A percentile compares a stretch with the other conserved stretches of the same genome.
Conservation (phyloP, 1,284 basidiomycete species). For the Rhodotorula sp. region DNA sequence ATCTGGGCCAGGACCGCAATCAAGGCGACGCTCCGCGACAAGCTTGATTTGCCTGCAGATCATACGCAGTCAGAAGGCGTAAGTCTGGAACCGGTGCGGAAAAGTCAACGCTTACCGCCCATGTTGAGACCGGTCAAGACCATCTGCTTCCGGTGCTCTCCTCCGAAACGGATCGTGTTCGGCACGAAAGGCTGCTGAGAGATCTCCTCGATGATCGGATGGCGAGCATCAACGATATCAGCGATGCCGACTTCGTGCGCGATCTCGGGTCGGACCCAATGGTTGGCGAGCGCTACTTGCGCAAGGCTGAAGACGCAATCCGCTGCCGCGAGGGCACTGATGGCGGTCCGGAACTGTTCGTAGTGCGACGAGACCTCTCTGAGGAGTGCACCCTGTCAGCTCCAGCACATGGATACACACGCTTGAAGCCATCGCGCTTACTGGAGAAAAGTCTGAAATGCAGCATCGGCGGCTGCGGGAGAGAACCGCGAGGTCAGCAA, state of each 20-base stretch:
- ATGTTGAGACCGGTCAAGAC: slow-evolving; percentile 37
- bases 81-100: neutral
- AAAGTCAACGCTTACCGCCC: slow-evolving; percentile 13
- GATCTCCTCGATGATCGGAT: slow-evolving; percentile 77
- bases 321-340: slow-evolving; percentile 74
- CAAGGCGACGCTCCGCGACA: slow-evolving; percentile 37
- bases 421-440: slow-evolving; percentile 53
- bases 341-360: slow-evolving; percentile 64
- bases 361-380: slow-evolving; percentile 52
- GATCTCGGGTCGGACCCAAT: slow-evolving; percentile 66
- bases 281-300: slow-evolving; percentile 50
- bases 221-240: slow-evolving; percentile 54
- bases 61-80: slow-evolving; percentile 46
- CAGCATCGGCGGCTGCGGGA: slow-evolving; percentile 58
- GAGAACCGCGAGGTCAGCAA: no score
- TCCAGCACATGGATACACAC: neutral
- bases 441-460: slow-evolving; percentile 65
- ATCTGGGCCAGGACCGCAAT: slow-evolving; percentile 61
- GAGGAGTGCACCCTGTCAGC: neutral
- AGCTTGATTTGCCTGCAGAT: slow-evolving; percentile 52
- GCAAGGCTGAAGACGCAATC: slow-evolving; percentile 73
- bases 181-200: slow-evolving; percentile 75
- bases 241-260: slow-evolving; percentile 28
- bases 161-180: slow-evolving; percentile 52
- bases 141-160: slow-evolving; percentile 20